Conservation (phyloP, 2,329 filamentous ascomycete species). For the Albifimbria verrucaria region DNA sequence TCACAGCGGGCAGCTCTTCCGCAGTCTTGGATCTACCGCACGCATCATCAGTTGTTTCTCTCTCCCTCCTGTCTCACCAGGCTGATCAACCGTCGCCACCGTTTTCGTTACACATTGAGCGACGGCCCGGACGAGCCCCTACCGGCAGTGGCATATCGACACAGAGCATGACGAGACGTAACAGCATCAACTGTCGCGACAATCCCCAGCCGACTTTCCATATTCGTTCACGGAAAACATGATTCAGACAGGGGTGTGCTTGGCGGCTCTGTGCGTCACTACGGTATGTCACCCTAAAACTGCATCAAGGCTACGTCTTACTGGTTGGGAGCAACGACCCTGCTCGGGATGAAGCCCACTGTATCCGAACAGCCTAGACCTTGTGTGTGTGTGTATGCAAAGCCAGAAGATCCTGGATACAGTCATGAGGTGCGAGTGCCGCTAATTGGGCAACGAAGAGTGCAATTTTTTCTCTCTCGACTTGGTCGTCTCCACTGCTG, state of each 20-base stretch:
- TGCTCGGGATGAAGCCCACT: background rate
- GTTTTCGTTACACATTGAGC: background rate
- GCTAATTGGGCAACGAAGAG: background rate
- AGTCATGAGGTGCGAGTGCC: background rate
- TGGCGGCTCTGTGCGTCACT: background rate
- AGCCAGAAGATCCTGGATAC: background rate
- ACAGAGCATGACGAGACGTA: background rate
- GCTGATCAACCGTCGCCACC: background rate
- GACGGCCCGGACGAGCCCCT: no score
- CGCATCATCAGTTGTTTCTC: no score
- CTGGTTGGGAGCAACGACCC: background rate
- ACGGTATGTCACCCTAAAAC: background rate
- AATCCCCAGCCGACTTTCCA: background rate
- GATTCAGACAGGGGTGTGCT: background rate
- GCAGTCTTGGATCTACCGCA: no score
- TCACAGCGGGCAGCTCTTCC: no score
- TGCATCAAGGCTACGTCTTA: background rate
- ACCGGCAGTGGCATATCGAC: no score
- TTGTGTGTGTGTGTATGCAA: background rate
- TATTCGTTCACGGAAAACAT: background rate
- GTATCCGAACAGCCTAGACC: no score
- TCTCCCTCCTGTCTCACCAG: background rate
- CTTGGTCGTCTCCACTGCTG: background rate
- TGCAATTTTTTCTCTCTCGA: background rate
- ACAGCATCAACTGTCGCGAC: background rate